Evolutionary conservation across 2,329 filamentous ascomycete genomes (phyloP).

Genomic region (Eutypella sp.): DNA sequence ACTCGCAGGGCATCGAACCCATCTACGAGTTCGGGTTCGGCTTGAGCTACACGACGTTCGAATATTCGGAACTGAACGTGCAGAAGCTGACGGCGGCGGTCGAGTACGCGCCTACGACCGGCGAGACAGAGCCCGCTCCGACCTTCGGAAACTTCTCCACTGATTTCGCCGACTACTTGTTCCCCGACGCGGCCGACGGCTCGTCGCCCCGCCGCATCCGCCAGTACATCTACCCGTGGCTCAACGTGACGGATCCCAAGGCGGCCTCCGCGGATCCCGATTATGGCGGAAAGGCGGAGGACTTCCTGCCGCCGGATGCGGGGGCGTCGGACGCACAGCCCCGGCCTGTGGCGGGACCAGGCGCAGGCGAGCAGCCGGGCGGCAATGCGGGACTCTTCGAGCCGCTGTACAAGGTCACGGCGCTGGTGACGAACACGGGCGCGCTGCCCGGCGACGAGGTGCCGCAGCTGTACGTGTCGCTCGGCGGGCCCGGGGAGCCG

Average conservation of each 20-base stretch:
- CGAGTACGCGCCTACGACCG: constrained; percentile 57
- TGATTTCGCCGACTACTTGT: constrained; percentile 60
- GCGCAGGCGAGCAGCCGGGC: constrained; percentile 47
- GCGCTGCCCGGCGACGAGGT: constrained; percentile 62
- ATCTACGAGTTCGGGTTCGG: constrained; percentile 80
- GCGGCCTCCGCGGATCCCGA: constrained; percentile 52
- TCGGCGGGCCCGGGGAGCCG: constrained; percentile 73
- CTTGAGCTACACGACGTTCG: constrained; percentile 74
- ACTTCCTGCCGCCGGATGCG: constrained; percentile 57
- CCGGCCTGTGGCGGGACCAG: constrained; percentile 38
- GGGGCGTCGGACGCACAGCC: constrained; percentile 53
- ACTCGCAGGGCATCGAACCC: constrained; percentile 59
- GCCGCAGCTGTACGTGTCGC: constrained; percentile 71
- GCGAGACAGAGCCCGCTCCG: constrained; percentile 58
- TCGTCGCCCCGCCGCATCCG: constrained; percentile 45
- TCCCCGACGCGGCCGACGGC: constrained; percentile 41
- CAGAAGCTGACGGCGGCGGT: constrained; percentile 40
- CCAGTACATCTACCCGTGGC: constrained; percentile 65
- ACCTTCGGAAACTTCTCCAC: constrained; percentile 60
- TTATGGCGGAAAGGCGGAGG: constrained; percentile 53
- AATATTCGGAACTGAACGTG: constrained; percentile 64
- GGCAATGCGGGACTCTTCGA: constrained; percentile 65
- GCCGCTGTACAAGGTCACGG: constrained; percentile 61
- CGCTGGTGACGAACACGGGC: constrained; percentile 69
- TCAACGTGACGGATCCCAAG: constrained; percentile 55